Percentiles rank a stretch among this genome's conserved stretches.
These are phyloP conservation scores for Dissophora ornata DNA, from an alignment of 192 early-diverging fungal genomes.

Conservation along the genomic window DNA sequence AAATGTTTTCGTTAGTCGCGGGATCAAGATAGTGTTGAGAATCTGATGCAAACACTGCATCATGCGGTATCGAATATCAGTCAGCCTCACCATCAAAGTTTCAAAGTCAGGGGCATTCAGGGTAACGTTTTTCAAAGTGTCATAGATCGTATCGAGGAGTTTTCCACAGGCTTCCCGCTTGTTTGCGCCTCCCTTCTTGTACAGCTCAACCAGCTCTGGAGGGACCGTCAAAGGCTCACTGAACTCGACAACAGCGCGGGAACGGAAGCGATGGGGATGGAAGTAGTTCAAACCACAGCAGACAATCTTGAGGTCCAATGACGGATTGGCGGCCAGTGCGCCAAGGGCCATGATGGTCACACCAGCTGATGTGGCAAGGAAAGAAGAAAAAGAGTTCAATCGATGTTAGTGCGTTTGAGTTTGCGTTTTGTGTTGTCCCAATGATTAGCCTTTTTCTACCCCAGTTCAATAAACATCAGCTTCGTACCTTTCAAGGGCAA, in stretches of 20 bases:
- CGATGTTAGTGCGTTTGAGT: no score
- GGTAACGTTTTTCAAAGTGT: slow-evolving; percentile 87
- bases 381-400: slow-evolving; percentile 2
- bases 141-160: slow-evolving; percentile 83
- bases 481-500: slow-evolving; percentile 96
- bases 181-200: slow-evolving; percentile 81
- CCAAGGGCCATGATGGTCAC: slow-evolving; percentile 89
- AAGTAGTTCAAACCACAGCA: slow-evolving; percentile 96
- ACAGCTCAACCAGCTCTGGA: slow-evolving; percentile 83
- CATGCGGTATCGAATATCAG: not conserved
- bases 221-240: slow-evolving; percentile 89
- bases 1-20: no score
- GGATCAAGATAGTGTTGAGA: no score
- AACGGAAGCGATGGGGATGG: slow-evolving; percentile 94
- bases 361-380: slow-evolving; percentile 62
- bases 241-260: slow-evolving; percentile 97
- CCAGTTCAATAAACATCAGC: no score
- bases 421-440: no score
- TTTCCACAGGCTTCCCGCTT: slow-evolving; percentile 85
- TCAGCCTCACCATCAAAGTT: slow-evolving; percentile 79
- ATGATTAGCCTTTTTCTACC: no score
- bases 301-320: slow-evolving; percentile 91
- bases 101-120: slow-evolving; percentile 95
- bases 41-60: no score
- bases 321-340: slow-evolving; percentile 87